Conservation (phyloP, 768 basidiomycete species). For the Suillus clintonianus region DNA sequence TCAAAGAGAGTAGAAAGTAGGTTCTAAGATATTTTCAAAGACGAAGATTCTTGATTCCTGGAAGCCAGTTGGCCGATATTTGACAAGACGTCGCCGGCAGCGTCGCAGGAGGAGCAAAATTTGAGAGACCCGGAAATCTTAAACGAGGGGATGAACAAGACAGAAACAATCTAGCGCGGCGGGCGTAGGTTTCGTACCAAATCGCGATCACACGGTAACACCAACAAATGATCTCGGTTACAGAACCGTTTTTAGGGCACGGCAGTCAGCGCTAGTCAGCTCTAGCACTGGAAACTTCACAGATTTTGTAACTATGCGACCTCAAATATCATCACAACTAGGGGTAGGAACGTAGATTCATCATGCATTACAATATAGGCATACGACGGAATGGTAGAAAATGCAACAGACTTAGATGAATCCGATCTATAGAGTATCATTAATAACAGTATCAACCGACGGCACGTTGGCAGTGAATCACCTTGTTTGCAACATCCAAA, state of each 20-base stretch:
- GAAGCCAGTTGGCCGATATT: conserved; percentile 7
- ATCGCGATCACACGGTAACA: conserved; percentile 20
- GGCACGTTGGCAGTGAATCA: conserved; percentile 30
- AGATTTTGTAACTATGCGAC: background rate
- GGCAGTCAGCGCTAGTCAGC: too few relatives aligned
- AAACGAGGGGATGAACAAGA: conserved; percentile 13
- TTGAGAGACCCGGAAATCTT: conserved; percentile 6
- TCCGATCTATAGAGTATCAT: conserved; percentile 62
- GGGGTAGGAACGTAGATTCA: background rate
- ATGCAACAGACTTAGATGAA: conserved; percentile 67
- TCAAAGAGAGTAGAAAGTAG: conserved; percentile 8
- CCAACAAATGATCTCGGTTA: background rate
- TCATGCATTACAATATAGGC: background rate
- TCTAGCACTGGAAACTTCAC: background rate
- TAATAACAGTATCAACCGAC: background rate
- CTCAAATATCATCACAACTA: background rate
- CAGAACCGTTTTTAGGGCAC: background rate
- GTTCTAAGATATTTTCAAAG: conserved; percentile 2
- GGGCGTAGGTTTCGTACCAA: background rate
- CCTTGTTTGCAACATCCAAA: conserved; percentile 97
- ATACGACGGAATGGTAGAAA: background rate
- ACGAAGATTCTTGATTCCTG: conserved; percentile 9
- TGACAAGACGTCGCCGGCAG: conserved; percentile 19
- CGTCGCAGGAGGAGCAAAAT: conserved; percentile 17
- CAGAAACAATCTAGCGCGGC: conserved; percentile 8